A percentile compares a stretch with the other conserved stretches of the same genome.
phyloP scores from a whole-genome alignment of 176 grass and related monocot genomes.

The Aegilops tauschii region DNA sequence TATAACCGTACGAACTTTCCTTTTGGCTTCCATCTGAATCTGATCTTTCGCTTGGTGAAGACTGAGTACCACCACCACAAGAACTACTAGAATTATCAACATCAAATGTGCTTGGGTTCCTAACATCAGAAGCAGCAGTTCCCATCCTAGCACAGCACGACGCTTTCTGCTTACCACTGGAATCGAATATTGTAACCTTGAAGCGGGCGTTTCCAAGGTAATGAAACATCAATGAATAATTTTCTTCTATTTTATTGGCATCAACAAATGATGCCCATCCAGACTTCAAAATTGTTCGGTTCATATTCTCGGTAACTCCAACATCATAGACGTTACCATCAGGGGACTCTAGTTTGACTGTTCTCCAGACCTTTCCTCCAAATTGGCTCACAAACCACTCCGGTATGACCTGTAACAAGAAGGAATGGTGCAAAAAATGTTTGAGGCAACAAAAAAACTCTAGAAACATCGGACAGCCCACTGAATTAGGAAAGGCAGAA shows the following conservation, averaged over 20 bases:
- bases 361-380: slow-evolving; percentile 4
- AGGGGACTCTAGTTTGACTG: slow-evolving; percentile 37
- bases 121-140: neutral
- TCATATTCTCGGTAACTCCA: neutral
- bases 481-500: neutral
- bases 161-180: slow-evolving; percentile 32
- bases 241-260: slow-evolving; percentile 34
- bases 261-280: slow-evolving; percentile 50
- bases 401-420: slow-evolving; percentile 40
- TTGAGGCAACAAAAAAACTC: neutral
- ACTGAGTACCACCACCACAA: neutral
- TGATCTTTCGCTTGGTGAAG: neutral
- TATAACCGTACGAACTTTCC: neutral
- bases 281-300: neutral
- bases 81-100: neutral
- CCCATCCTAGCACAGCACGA: slow-evolving; percentile 16
- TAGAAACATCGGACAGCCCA: too few relatives aligned
- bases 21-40: neutral
- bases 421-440: neutral
- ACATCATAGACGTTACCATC: slow-evolving; percentile 20
- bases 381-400: slow-evolving; percentile 45
- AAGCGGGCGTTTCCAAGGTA: slow-evolving; percentile 25
- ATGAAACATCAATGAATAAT: slow-evolving; percentile 37
- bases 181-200: slow-evolving; percentile 40
- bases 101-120: neutral